A percentile compares a stretch with the other conserved stretches of the same genome.
phyloP scores from a whole-genome alignment of 768 basidiomycete species.

The Boletellus emodensis region DNA sequence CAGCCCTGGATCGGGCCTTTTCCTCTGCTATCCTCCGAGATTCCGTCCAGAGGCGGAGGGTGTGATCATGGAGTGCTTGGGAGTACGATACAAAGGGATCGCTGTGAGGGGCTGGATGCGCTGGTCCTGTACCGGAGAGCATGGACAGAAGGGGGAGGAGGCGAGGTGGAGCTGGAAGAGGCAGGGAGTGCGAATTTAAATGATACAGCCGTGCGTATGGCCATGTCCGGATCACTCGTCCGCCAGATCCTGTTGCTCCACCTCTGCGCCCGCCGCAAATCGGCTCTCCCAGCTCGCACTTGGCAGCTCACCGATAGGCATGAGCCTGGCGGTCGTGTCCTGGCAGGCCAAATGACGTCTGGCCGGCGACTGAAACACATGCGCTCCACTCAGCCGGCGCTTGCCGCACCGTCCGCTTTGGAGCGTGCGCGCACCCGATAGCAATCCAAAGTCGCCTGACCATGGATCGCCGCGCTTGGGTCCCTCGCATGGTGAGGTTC shows the following conservation, averaged over 20 bases:
- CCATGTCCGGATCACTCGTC: constrained; percentile 21
- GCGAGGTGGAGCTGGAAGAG: constrained; percentile 7
- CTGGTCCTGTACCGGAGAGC: constrained; percentile 12
- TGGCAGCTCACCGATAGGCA: neutral
- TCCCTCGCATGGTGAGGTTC: too few relatives aligned
- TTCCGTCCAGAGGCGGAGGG: constrained; percentile 63
- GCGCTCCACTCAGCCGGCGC: constrained; percentile 20
- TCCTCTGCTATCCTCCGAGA: constrained; percentile 58
- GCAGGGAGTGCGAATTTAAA: constrained; percentile 24
- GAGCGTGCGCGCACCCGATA: too few relatives aligned
- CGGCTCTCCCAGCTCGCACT: neutral
- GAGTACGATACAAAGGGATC: constrained; percentile 53
- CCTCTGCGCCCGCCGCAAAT: constrained; percentile 9
- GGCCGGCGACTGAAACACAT: constrained; percentile 15
- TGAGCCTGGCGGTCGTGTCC: neutral
- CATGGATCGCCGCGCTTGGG: too few relatives aligned
- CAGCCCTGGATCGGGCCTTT: constrained; percentile 32
- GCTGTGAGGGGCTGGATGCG: constrained; percentile 4
- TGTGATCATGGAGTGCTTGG: constrained; percentile 63
- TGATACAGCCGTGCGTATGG: constrained; percentile 10
- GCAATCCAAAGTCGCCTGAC: too few relatives aligned
- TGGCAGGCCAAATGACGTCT: neutral
- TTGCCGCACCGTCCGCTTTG: neutral
- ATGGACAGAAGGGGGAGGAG: constrained; percentile 15
- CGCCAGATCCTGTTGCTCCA: constrained; percentile 27